These are phyloP conservation scores for Amphicarpaea edgeworthii DNA, from an alignment of 306 rosid species.

Conservation along the genomic window DNA sequence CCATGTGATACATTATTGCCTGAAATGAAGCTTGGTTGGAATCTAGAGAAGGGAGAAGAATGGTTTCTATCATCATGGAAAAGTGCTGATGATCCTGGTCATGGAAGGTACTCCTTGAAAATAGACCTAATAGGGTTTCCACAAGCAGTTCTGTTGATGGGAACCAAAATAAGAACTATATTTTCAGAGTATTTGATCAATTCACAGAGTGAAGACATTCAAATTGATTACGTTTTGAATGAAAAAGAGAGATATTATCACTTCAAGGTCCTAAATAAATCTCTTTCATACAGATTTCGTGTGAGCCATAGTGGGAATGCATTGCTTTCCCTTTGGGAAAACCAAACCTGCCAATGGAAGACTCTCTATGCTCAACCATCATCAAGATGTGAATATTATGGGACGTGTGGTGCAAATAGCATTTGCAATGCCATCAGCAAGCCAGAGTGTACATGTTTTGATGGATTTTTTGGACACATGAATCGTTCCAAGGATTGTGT, in stretches of 20 bases:
- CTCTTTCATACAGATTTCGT: conserved; percentile 2
- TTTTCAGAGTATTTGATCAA: neutral
- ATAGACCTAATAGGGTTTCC: conserved; percentile 35
- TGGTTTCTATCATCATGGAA: conserved; percentile 39
- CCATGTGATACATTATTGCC: conserved; percentile 47
- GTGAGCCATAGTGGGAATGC: neutral
- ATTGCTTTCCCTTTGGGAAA: neutral
- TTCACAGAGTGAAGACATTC: neutral
- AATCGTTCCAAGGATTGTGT: conserved; percentile 12
- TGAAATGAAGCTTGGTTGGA: conserved; percentile 44
- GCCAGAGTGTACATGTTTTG: neutral
- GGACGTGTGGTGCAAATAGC: conserved; percentile 25
- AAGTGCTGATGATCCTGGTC: conserved; percentile 32
- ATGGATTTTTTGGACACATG: neutral
- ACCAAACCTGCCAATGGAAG: neutral
- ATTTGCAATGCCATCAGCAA: neutral
- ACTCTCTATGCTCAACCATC: neutral
- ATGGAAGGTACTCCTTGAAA: neutral
- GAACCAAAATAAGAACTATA: neutral
- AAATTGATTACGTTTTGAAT: conserved; percentile 8
- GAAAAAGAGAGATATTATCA: conserved; percentile 12
- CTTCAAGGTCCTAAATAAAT: neutral
- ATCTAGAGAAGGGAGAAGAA: neutral
- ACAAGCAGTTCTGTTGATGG: conserved; percentile 22
- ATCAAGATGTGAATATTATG: conserved; percentile 32